Evolutionary conservation across 768 basidiomycete species (phyloP).

Genomic region (Naematelia aurantialba): DNA sequence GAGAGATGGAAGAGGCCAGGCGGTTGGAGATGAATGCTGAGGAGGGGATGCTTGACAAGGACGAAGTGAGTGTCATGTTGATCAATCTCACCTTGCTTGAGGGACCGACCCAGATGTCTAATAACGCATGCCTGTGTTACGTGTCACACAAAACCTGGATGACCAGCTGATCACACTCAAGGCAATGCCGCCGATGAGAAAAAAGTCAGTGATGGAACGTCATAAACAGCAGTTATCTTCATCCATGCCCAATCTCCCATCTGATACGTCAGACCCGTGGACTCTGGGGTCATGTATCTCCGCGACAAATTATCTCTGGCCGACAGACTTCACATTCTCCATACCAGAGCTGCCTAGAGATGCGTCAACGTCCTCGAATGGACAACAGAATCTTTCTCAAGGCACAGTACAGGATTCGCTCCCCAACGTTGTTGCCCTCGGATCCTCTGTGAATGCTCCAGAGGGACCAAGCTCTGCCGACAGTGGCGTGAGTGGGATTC

Average conservation of each 20-base stretch:
- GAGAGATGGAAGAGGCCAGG: constrained; percentile 47
- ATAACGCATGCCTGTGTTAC: neutral
- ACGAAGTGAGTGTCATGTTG: neutral
- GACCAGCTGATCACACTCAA: too few relatives aligned
- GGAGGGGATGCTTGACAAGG: neutral
- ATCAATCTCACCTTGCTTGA: neutral
- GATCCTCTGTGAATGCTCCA: constrained; percentile 7
- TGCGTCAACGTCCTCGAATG: neutral
- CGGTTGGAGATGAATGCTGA: constrained; percentile 8
- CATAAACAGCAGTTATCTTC: neutral
- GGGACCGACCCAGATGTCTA: neutral
- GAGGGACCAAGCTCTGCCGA: constrained; percentile 11
- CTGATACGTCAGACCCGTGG: neutral
- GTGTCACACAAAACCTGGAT: too few relatives aligned
- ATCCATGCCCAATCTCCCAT: neutral
- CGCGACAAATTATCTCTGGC: constrained; percentile 29
- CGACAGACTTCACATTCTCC: constrained; percentile 29
- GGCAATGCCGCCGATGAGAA: constrained; percentile 1
- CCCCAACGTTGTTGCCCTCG: neutral
- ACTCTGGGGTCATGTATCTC: neutral
- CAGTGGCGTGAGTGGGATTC: neutral
- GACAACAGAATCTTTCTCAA: neutral
- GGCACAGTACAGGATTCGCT: neutral
- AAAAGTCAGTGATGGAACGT: neutral
- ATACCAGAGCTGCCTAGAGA: neutral